Conservation (phyloP, 2,329 filamentous ascomycete genomes). For the Fusarium euwallaceae region DNA sequence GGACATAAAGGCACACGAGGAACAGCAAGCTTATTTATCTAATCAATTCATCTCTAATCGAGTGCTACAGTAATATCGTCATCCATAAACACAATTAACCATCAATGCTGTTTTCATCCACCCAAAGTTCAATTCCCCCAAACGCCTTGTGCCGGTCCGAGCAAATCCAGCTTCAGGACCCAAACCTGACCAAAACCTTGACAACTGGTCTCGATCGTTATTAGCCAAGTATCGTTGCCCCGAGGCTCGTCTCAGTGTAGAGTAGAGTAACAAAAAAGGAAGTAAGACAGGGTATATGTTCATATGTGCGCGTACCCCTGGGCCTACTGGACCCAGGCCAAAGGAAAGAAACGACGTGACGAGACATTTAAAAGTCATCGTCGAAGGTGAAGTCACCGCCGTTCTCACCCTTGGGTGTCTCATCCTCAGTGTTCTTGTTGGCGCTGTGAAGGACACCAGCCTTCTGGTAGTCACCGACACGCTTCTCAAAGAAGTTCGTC, state of each 20-base stretch:
- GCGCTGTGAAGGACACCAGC: conserved; percentile 94
- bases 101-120: conserved; percentile 46
- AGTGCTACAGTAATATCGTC: conserved; percentile 44
- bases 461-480: conserved; percentile 99
- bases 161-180: conserved; percentile 39
- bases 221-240: conserved; percentile 37
- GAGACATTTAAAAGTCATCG: conserved; percentile 86
- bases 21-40: conserved; percentile 15
- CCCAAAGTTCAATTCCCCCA: conserved; percentile 30
- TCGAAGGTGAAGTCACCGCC: conserved; percentile 92
- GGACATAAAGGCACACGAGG: neutral
- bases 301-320: conserved; percentile 23
- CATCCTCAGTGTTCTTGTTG: conserved; percentile 76
- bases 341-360: conserved; percentile 16
- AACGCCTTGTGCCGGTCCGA: conserved; percentile 40
- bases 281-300: conserved; percentile 45
- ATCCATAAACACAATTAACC: conserved; percentile 42
- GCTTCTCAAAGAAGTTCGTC: conserved; percentile 99
- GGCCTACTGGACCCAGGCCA: conserved; percentile 4
- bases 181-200: conserved; percentile 30
- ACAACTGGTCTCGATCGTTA: conserved; percentile 12
- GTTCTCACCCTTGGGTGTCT: conserved; percentile 67
- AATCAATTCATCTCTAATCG: conserved; percentile 39
- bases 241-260: conserved; percentile 44
- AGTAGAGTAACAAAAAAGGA: conserved; percentile 38